These are phyloP conservation scores for Calonectria montana DNA, from an alignment of 2,329 filamentous ascomycete species.

Conservation along the genomic window DNA sequence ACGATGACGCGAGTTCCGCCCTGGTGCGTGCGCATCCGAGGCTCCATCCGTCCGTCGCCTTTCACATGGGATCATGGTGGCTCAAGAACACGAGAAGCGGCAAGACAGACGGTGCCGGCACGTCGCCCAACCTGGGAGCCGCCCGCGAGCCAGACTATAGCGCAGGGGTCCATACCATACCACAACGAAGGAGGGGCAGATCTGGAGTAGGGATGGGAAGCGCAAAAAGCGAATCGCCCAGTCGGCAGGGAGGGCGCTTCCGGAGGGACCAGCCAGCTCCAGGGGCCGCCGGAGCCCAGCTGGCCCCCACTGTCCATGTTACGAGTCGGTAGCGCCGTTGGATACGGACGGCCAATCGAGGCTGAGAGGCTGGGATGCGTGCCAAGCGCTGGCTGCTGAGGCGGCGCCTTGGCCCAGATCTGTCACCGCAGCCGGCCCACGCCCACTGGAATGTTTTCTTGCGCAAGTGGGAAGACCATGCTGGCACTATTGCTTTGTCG, in stretches of 20 bases:
- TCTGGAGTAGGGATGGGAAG: neutral
- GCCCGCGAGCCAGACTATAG: conserved; percentile 10
- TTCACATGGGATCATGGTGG: conserved; percentile 18
- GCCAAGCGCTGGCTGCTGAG: neutral
- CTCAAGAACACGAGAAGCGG: conserved; percentile 18
- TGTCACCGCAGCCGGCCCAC: neutral
- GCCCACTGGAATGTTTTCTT: neutral
- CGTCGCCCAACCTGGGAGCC: neutral
- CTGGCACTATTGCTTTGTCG: neutral
- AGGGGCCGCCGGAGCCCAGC: neutral
- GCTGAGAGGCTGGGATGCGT: conserved; percentile 7
- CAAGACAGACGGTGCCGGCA: neutral
- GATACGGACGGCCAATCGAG: conserved; percentile 8
- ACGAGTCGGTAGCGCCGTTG: conserved; percentile 5
- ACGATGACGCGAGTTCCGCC: neutral
- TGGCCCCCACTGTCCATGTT: neutral
- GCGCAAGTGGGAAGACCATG: neutral
- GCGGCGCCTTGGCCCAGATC: neutral
- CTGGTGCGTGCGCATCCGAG: neutral
- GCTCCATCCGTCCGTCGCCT: neutral
- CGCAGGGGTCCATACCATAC: conserved; percentile 1
- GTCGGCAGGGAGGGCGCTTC: neutral
- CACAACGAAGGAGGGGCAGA: neutral
- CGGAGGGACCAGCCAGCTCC: neutral
- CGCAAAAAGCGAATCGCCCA: conserved; percentile 6